Evolutionary conservation across 352 stramenopile genomes (phyloP).

Genomic region (Ophiocytium majus): DNA sequence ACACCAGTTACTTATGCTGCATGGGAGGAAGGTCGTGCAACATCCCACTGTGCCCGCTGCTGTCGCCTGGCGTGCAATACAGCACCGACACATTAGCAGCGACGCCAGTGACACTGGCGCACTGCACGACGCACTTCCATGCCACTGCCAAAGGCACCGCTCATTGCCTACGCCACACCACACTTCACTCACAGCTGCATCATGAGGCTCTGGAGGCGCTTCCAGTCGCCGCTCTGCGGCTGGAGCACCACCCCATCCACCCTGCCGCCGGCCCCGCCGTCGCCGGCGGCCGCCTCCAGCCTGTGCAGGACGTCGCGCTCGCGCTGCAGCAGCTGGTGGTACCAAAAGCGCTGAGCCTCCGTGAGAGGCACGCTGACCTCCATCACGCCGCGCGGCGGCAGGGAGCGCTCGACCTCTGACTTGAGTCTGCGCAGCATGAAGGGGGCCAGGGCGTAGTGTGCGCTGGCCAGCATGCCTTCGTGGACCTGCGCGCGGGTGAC

Average conservation of each 20-base stretch:
- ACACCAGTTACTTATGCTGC: too few species aligned
- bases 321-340: constrained; percentile 16
- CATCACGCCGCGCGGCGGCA: constrained; percentile 14
- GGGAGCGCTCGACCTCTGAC: constrained; percentile 65
- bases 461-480: neutral
- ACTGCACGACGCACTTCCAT: too few species aligned
- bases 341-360: constrained; percentile 25
- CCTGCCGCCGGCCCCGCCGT: neutral
- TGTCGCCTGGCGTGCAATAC: too few species aligned
- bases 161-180: neutral
- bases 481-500: constrained; percentile 12
- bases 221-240: constrained; percentile 61
- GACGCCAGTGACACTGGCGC: too few species aligned
- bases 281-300: neutral
- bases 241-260: neutral
- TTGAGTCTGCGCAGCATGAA: constrained; percentile 98
- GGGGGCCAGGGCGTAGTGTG: constrained; percentile 77
- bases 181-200: constrained; percentile 83
- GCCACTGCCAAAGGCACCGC: too few species aligned
- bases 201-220: constrained; percentile 84
- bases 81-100: too few species aligned
- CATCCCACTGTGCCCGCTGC: too few species aligned
- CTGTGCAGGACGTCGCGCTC: neutral
- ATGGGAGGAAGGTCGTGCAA: too few species aligned
- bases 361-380: constrained; percentile 19